Conservation (phyloP, 371 early-diverging fungal genomes). For the Nematocida sp. region DNA sequence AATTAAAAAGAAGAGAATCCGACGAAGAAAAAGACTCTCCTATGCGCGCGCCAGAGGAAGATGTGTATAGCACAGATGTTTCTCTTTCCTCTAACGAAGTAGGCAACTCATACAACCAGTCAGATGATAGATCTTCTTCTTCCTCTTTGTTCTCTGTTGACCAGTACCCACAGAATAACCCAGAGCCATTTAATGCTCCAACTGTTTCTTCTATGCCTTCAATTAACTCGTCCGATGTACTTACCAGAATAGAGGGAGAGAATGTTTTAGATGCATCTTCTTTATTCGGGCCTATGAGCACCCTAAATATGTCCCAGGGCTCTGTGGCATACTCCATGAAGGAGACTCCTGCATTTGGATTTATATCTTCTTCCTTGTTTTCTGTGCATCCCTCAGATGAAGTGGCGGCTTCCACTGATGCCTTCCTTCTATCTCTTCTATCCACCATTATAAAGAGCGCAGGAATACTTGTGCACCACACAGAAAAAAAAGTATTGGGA, state of each 20-base stretch:
- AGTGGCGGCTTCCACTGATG: background rate
- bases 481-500: conserved; percentile 35
- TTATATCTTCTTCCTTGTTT: background rate
- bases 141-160: conserved; percentile 39
- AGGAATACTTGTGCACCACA: conserved; percentile 40
- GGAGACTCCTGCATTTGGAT: background rate
- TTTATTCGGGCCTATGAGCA: background rate
- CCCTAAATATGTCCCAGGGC: background rate
- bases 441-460: conserved; percentile 35
- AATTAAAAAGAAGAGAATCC: conserved; percentile 4
- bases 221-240: background rate
- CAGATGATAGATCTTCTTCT: conserved; percentile 40
- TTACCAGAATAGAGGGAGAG: background rate
- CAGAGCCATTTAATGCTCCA: background rate
- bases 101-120: conserved; percentile 41
- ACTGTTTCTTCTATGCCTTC: background rate
- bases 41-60: conserved; percentile 4
- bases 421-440: conserved; percentile 37
- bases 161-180: background rate
- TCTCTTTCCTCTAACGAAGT: conserved; percentile 43
- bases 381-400: background rate
- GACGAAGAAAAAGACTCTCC: conserved; percentile 14
- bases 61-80: conserved; percentile 32
- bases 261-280: background rate
- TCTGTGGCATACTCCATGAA: background rate